These are phyloP conservation scores for Amanita exitialis DNA, from an alignment of 768 basidiomycete species.

Conservation along the genomic window DNA sequence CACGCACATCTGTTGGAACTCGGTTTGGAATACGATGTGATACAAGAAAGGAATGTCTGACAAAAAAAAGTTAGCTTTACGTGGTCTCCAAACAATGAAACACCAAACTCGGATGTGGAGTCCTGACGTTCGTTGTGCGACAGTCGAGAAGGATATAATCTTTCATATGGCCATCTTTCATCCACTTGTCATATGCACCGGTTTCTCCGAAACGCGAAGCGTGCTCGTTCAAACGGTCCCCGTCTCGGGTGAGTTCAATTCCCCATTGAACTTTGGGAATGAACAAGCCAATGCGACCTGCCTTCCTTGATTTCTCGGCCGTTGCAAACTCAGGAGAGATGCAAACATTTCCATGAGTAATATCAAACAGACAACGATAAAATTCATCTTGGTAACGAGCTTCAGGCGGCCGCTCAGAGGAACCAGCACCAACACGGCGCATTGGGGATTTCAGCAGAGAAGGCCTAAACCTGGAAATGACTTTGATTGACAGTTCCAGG, in stretches of 20 bases:
- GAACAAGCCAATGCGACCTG: conserved; percentile 6
- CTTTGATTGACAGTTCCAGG: not conserved
- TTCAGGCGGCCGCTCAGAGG: conserved; percentile 2
- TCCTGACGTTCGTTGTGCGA: not conserved
- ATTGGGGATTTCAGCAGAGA: not conserved
- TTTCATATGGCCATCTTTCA: not conserved
- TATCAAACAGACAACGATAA: not conserved
- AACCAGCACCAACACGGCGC: not conserved
- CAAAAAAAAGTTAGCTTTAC: not conserved
- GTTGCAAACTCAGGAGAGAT: conserved; percentile 5
- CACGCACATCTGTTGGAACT: not conserved
- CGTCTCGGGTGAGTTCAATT: not conserved
- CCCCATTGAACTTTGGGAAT: conserved; percentile 7
- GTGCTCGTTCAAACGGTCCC: too few species aligned
- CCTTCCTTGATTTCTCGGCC: not conserved
- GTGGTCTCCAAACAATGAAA: not conserved
- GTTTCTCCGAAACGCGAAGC: too few species aligned
- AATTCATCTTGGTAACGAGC: conserved; percentile 9
- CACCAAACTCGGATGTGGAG: not conserved
- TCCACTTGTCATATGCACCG: not conserved
- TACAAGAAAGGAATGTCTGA: not conserved
- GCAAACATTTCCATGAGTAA: conserved; percentile 5
- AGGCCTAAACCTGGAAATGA: not conserved
- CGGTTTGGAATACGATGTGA: not conserved
- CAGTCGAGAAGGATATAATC: not conserved